Evolutionary conservation across 441 rosid species (phyloP).

Genomic region (Sinapis alba): DNA sequence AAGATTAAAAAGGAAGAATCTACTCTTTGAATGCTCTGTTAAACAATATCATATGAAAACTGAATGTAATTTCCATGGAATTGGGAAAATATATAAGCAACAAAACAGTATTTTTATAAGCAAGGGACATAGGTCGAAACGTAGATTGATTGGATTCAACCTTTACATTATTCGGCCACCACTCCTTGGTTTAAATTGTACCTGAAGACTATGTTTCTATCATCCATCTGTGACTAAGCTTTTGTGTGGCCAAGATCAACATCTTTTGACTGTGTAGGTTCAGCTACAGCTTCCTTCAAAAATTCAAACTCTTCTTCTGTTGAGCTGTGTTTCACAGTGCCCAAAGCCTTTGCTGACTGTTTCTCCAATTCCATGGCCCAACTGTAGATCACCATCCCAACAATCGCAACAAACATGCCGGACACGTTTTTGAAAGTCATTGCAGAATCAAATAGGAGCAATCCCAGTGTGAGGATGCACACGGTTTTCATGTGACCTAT

Average conservation of each 20-base stretch:
- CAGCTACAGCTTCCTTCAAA: constrained; percentile 74
- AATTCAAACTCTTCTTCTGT: constrained; percentile 84
- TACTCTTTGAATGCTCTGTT: background rate
- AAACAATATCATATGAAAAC: background rate
- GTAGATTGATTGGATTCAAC: constrained; percentile 11
- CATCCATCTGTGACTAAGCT: constrained; percentile 24
- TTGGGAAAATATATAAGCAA: constrained; percentile 19
- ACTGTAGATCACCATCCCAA: constrained; percentile 83
- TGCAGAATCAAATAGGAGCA: constrained; percentile 77
- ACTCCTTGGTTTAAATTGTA: constrained; percentile 24
- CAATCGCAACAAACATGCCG: constrained; percentile 75
- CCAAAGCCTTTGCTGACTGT: constrained; percentile 34
- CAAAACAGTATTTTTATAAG: constrained; percentile 20
- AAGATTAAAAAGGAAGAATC: too few relatives aligned
- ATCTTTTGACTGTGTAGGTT: constrained; percentile 54
- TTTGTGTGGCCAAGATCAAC: constrained; percentile 56
- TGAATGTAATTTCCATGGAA: background rate
- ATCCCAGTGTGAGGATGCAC: constrained; percentile 82
- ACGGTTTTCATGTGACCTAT: constrained; percentile 93
- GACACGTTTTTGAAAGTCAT: constrained; percentile 76
- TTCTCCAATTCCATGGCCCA: constrained; percentile 83
- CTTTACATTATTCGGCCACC: constrained; percentile 9
- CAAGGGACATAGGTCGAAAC: constrained; percentile 17
- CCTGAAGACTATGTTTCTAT: constrained; percentile 25
- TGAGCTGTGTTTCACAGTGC: constrained; percentile 47